Evolutionary conservation across 495 filamentous ascomycete genomes (phyloP), one percentile per base, ranked within the genome.

Genomic region (Penicillium coprophilum): DNA sequence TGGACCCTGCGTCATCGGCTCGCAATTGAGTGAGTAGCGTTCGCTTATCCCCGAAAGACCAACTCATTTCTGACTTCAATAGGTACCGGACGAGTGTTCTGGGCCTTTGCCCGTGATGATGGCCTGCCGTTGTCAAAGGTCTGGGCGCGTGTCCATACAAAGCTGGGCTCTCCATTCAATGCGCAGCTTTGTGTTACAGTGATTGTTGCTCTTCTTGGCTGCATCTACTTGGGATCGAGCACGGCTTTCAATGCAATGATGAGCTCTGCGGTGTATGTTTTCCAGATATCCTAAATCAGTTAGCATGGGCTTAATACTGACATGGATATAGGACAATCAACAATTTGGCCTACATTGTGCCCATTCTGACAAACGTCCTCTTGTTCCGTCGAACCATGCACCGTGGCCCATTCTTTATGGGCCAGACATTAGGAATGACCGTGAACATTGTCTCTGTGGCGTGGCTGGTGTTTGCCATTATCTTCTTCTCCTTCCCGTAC

Each of bases 401-500:
- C 19, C 58, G 55, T 1, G 71, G 71, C 0, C 70, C 61, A 10
- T 76, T 74, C 49, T 58, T 57, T 5, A 63, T 76, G 61, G 51
- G 59, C 17, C 50, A 60, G 36, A 41, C 56, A 8, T 27, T 40
- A 2, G 73, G 73, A 10, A 74, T 72, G 70, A 46, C 50, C 1
- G 70, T 76, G 20, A 76, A 76, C 32, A 64, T 65, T 23, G 41
- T 76, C 8, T 63, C 71, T 10, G 66, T 68, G 1, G 50, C 58
- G 1, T 76, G 73, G 73, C 43, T 76, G 9, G 50, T 68, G 6
- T 74, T 76, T 47, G 73, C 73, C 2, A 74, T 86, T 50, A 76
- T 88, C 9, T 83, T 91, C 48, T 92, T 87, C 69, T 90, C 86
- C 55, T 91, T 92, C 65, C 88, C 85, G 1, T 87, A 79, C 54